Percentiles rank a stretch among this genome's conserved stretches.
Conservation (phyloP, 2,329 filamentous ascomycete species). For the Hypoxylon sp. region DNA sequence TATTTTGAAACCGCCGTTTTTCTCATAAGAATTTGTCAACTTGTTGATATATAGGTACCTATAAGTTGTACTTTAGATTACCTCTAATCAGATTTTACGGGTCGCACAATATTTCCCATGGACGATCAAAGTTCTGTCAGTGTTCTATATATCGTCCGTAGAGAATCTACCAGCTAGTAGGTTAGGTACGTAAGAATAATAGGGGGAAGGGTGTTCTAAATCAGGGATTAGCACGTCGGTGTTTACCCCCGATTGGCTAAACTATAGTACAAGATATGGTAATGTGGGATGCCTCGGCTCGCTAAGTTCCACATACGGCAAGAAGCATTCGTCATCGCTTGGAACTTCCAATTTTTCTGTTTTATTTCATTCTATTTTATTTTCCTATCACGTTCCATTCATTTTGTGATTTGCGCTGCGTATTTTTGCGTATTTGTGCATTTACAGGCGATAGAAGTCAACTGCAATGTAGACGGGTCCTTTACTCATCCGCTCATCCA, state of each 20-base stretch:
- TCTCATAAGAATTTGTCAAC: too few species aligned
- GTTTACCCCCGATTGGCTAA: background rate
- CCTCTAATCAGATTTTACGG: too few species aligned
- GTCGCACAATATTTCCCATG: too few species aligned
- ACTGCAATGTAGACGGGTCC: background rate
- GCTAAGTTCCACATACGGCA: background rate
- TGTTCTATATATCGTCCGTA: too few species aligned
- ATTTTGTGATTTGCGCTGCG: background rate
- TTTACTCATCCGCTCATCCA: background rate
- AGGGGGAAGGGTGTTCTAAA: background rate
- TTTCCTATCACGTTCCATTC: background rate
- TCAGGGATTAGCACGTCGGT: background rate
- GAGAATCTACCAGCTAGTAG: too few species aligned
- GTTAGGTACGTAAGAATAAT: slow-evolving; percentile 22
- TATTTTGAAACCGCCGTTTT: too few species aligned
- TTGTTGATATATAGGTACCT: too few species aligned
- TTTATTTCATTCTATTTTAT: background rate
- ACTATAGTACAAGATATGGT: background rate
- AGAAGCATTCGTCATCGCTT: slow-evolving; percentile 1
- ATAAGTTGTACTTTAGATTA: too few species aligned
- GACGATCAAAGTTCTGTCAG: too few species aligned
- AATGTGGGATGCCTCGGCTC: slow-evolving; percentile 3
- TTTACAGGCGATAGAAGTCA: background rate
- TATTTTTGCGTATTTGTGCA: background rate
- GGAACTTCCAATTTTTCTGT: background rate